Conservation (phyloP, 23 red algal genomes). For the Agarophyton chilense region DNA sequence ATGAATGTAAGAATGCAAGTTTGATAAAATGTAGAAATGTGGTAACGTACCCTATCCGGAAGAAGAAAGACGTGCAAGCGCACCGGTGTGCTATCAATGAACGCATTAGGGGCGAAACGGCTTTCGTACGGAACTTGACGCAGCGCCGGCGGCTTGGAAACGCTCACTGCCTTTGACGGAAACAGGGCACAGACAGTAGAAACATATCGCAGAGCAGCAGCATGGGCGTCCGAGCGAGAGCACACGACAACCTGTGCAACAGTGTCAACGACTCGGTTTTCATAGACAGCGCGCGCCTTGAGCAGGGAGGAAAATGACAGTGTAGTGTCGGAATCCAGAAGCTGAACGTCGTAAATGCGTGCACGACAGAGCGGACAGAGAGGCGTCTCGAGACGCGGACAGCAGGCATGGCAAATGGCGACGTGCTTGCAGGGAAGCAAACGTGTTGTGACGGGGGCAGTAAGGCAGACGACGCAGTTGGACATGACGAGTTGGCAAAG, state of each 20-base stretch:
- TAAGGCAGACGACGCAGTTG: conserved; percentile 23
- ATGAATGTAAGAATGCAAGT: background rate
- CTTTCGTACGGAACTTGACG: conserved; percentile 15
- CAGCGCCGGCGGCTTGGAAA: background rate
- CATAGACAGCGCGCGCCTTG: background rate
- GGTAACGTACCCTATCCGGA: conserved; percentile 11
- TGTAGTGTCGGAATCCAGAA: background rate
- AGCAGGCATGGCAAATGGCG: conserved; percentile 5
- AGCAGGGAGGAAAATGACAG: background rate
- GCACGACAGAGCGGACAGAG: conserved; percentile 13
- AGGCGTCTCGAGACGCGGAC: conserved; percentile 1
- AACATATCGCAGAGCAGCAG: background rate
- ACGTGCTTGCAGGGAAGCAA: background rate
- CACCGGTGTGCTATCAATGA: conserved; percentile 1
- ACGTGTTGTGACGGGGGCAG: background rate
- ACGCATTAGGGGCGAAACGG: conserved; percentile 17
- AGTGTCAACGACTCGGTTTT: background rate
- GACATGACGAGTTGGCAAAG: background rate
- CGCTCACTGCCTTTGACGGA: background rate
- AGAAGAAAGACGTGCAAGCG: conserved; percentile 26
- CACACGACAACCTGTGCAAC: conserved; percentile 19
- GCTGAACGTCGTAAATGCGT: background rate
- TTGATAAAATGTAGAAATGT: background rate
- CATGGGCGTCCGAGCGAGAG: background rate
- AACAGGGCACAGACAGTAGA: background rate